phyloP scores from a whole-genome alignment of 2,329 filamentous ascomycete genomes.

The Monosporascus sp. region DNA sequence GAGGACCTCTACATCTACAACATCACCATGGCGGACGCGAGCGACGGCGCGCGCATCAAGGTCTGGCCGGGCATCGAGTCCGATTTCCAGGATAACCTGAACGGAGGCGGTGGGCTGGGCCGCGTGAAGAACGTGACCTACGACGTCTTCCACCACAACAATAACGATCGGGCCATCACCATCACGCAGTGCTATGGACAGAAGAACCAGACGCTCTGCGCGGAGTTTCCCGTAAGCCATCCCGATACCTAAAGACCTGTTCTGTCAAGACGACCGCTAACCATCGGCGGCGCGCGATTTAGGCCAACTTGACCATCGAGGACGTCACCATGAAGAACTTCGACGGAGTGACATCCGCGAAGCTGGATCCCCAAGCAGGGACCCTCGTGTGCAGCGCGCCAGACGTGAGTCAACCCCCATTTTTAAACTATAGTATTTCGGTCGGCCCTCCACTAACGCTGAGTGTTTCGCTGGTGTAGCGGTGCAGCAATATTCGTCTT shows the following conservation, averaged over 20 bases:
- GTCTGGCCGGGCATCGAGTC: constrained; percentile 60
- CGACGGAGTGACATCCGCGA: constrained; percentile 11
- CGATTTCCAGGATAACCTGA: constrained; percentile 53
- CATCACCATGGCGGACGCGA: constrained; percentile 52
- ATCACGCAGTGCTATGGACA: constrained; percentile 60
- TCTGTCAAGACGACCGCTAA: neutral
- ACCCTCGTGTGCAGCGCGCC: constrained; percentile 14
- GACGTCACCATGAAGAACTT: constrained; percentile 17
- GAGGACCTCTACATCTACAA: constrained; percentile 64
- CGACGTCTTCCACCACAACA: constrained; percentile 52
- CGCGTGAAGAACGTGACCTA: constrained; percentile 63
- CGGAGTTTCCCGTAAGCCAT: constrained; percentile 26
- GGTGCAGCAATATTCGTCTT: constrained; percentile 12
- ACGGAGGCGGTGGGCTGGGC: constrained; percentile 58
- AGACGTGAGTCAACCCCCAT: constrained; percentile 7
- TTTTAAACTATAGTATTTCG: neutral
- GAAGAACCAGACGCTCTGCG: constrained; percentile 28
- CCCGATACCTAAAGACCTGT: neutral
- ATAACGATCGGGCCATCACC: constrained; percentile 61
- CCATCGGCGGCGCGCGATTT: neutral
- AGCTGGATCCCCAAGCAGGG: constrained; percentile 13
- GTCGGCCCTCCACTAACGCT: neutral
- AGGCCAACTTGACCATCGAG: constrained; percentile 16
- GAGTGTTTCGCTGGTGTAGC: constrained; percentile 1
- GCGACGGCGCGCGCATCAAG: constrained; percentile 67